These are phyloP conservation scores for Hygrophoropsis aurantiaca DNA, from an alignment of 768 basidiomycete genomes.

Conservation along the genomic window DNA sequence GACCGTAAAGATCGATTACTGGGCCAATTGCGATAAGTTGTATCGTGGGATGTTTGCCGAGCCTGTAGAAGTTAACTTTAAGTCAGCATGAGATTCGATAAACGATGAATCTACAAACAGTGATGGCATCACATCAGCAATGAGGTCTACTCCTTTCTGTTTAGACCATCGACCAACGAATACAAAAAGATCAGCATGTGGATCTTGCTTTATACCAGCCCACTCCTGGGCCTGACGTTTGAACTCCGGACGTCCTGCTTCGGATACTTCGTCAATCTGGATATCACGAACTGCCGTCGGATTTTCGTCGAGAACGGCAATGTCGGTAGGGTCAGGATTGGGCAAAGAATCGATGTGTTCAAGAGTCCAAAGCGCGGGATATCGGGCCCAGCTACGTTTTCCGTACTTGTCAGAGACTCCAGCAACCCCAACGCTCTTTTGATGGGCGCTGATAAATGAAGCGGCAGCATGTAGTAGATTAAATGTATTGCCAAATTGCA, in stretches of 20 bases:
- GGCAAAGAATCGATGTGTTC: slow-evolving; percentile 94
- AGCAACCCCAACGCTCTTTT: slow-evolving; percentile 91
- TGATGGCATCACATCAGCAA: slow-evolving; percentile 92
- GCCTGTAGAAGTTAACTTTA: slow-evolving; percentile 38
- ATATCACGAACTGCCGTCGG: slow-evolving; percentile 72
- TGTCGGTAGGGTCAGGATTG: slow-evolving; percentile 94
- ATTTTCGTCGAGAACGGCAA: slow-evolving; percentile 84
- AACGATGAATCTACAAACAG: slow-evolving; percentile 49
- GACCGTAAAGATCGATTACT: slow-evolving; percentile 93
- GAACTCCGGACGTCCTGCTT: slow-evolving; percentile 86
- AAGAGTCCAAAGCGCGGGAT: slow-evolving; percentile 93
- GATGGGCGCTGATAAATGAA: slow-evolving; percentile 88
- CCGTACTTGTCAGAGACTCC: slow-evolving; percentile 98
- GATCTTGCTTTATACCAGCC: slow-evolving; percentile 91
- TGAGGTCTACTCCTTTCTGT: slow-evolving; percentile 95
- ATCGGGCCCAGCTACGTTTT: slow-evolving; percentile 95
- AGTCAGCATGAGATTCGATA: background rate
- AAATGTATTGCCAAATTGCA: slow-evolving; percentile 98
- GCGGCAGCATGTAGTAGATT: slow-evolving; percentile 93
- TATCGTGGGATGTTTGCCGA: slow-evolving; percentile 83
- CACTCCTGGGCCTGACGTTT: slow-evolving; percentile 95
- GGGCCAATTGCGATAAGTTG: slow-evolving; percentile 90
- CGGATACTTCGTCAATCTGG: slow-evolving; percentile 74
- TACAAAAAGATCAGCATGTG: slow-evolving; percentile 87
- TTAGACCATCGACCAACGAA: slow-evolving; percentile 99